These are phyloP conservation scores for Thraustotheca clavata DNA, from an alignment of 352 stramenopile genomes.

Conservation along the genomic window DNA sequence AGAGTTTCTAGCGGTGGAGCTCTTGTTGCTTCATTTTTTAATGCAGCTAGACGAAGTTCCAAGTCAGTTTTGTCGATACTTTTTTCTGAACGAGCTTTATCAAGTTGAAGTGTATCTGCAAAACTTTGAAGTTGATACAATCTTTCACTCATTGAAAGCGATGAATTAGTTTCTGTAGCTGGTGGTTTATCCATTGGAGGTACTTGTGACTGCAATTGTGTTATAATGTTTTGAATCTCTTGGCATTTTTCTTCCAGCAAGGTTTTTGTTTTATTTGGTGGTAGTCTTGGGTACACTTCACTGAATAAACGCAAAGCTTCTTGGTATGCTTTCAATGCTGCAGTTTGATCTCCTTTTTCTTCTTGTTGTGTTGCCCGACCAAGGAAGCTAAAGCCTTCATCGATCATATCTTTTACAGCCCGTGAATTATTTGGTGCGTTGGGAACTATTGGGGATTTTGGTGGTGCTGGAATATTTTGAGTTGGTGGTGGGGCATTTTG, in stretches of 20 bases:
- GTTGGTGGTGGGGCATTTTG: neutral
- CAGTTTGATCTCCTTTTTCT: neutral
- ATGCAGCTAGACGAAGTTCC: conserved; percentile 13
- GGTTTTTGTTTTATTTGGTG: conserved; percentile 1
- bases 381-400: conserved; percentile 12
- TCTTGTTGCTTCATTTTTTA: conserved; percentile 13
- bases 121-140: conserved; percentile 4
- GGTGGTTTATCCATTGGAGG: neutral
- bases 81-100: conserved; percentile 1
- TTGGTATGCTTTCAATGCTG: neutral
- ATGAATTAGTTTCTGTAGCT: neutral
- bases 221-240: conserved; percentile 4
- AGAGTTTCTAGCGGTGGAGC: neutral
- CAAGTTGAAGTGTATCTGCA: neutral
- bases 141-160: conserved; percentile 3
- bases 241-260: neutral
- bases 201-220: neutral
- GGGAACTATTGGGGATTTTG: too few species aligned
- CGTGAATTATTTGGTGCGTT: too few species aligned
- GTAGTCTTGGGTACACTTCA: neutral
- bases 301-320: neutral
- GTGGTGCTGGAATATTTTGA: neutral
- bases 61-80: neutral
- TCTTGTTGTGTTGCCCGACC: neutral
- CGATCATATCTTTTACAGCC: conserved; percentile 10